Evolutionary conservation across 768 basidiomycete genomes (phyloP).

Genomic region (Rhodotorula babjevae): DNA sequence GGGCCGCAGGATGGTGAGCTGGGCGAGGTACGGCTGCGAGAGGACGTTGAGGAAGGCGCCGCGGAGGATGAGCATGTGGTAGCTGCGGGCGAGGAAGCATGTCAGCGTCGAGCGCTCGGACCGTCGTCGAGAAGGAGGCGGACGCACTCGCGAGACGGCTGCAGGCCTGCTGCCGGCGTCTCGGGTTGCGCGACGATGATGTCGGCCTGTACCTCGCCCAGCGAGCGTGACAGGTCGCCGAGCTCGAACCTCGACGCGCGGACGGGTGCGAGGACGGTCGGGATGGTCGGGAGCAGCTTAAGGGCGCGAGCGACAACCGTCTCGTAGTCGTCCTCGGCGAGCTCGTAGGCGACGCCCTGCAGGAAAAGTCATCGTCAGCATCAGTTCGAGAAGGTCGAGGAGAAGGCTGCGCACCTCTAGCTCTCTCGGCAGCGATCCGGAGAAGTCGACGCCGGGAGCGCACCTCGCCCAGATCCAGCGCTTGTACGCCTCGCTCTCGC

Average conservation of each 20-base stretch:
- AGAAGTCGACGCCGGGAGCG: constrained; percentile 14
- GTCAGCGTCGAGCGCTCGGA: background rate
- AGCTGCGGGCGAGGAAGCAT: background rate
- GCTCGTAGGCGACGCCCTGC: constrained; percentile 26
- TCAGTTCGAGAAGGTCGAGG: no score
- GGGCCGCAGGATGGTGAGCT: constrained; percentile 20
- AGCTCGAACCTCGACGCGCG: background rate
- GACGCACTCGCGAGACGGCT: constrained; percentile 14
- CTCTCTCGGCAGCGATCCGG: constrained; percentile 15
- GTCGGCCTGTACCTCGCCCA: background rate
- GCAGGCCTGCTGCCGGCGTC: background rate
- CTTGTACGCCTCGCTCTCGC: constrained; percentile 14
- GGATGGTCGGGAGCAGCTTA: background rate
- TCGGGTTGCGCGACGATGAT: background rate
- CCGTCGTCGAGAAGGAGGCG: background rate
- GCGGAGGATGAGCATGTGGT: constrained; percentile 14
- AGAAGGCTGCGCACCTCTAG: constrained; percentile 16
- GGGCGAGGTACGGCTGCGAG: constrained; percentile 21
- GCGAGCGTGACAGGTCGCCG: constrained; percentile 8
- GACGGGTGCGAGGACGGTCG: constrained; percentile 11
- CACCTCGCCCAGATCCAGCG: constrained; percentile 19
- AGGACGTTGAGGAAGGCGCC: constrained; percentile 30
- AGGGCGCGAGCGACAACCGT: background rate
- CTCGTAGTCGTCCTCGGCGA: background rate
- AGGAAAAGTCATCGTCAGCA: accelerated